These are phyloP conservation scores for Hypoxylon sp. DNA, from an alignment of 2,329 filamentous ascomycete genomes.

Conservation along the genomic window DNA sequence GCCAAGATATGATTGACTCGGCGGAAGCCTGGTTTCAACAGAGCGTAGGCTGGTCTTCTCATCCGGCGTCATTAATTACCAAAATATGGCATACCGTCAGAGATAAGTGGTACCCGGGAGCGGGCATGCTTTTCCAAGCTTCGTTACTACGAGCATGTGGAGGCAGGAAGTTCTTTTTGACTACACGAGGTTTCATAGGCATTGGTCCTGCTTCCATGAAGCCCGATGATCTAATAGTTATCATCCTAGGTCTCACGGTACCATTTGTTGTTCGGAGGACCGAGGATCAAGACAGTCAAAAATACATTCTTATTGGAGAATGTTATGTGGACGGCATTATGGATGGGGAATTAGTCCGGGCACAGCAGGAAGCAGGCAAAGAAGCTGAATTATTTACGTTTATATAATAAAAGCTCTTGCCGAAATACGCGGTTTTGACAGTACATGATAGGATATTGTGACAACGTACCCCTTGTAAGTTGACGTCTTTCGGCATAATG, in stretches of 20 bases:
- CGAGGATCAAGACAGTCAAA: neutral
- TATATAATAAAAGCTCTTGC: neutral
- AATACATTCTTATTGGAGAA: slow-evolving; percentile 14
- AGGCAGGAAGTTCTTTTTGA: slow-evolving; percentile 15
- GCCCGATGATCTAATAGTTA: slow-evolving; percentile 7
- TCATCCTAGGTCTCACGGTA: slow-evolving; percentile 8
- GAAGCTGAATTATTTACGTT: slow-evolving; percentile 11
- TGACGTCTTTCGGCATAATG: too few species aligned
- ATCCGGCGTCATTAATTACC: slow-evolving; percentile 1
- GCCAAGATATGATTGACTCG: slow-evolving; percentile 3
- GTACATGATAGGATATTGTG: too few species aligned
- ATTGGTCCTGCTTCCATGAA: slow-evolving; percentile 18
- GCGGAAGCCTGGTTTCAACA: slow-evolving; percentile 20
- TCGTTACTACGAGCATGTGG: slow-evolving; percentile 6
- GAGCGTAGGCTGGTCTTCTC: slow-evolving; percentile 13
- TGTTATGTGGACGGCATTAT: slow-evolving; percentile 25
- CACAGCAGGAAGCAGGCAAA: neutral
- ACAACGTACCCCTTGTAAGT: too few species aligned
- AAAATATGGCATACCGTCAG: slow-evolving; percentile 15
- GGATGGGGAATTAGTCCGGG: slow-evolving; percentile 14
- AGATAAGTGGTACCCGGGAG: slow-evolving; percentile 19
- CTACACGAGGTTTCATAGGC: slow-evolving; percentile 11
- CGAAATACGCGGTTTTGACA: neutral
- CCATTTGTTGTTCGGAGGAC: slow-evolving; percentile 5
- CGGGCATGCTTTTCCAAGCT: slow-evolving; percentile 17